phyloP scores from a whole-genome alignment of 768 basidiomycete species.

The Amanita fuliginea region DNA sequence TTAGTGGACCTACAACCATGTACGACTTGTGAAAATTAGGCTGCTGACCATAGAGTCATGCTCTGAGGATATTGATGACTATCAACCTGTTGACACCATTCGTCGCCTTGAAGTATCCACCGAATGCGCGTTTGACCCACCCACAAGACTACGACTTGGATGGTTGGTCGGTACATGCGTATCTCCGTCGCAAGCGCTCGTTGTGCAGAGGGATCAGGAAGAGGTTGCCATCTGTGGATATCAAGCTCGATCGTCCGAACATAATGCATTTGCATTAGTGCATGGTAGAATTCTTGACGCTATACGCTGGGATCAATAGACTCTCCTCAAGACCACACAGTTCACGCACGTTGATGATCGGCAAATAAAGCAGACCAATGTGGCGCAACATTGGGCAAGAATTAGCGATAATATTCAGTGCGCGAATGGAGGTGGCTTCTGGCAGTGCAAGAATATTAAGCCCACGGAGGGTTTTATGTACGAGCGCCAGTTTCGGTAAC shows the following conservation, averaged over 20 bases:
- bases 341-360: slow-evolving; percentile 15
- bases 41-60: neutral
- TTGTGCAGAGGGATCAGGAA: slow-evolving; percentile 14
- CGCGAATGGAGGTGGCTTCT: slow-evolving; percentile 13
- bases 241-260: slow-evolving; percentile 24
- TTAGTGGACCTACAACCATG: neutral
- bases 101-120: slow-evolving; percentile 12
- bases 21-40: neutral
- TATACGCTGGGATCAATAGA: slow-evolving; percentile 8
- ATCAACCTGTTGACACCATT: slow-evolving; percentile 4
- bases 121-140: slow-evolving; percentile 14
- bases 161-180: slow-evolving; percentile 18
- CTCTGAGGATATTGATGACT: slow-evolving; percentile 1
- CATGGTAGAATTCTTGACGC: slow-evolving; percentile 18
- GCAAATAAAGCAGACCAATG: slow-evolving; percentile 19
- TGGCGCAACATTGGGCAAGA: slow-evolving; percentile 16
- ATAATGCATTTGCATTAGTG: slow-evolving; percentile 16
- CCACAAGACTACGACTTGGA: slow-evolving; percentile 21
- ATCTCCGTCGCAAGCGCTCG: slow-evolving; percentile 22
- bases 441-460: slow-evolving; percentile 21
- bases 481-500: slow-evolving; percentile 18
- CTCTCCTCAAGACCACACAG: neutral
- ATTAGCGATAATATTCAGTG: slow-evolving; percentile 13
- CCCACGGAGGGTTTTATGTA: slow-evolving; percentile 15
- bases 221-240: slow-evolving; percentile 18